Evolutionary conservation across 495 filamentous ascomycete genomes (phyloP).

Genomic region (Friedmanniomyces endolithicus): DNA sequence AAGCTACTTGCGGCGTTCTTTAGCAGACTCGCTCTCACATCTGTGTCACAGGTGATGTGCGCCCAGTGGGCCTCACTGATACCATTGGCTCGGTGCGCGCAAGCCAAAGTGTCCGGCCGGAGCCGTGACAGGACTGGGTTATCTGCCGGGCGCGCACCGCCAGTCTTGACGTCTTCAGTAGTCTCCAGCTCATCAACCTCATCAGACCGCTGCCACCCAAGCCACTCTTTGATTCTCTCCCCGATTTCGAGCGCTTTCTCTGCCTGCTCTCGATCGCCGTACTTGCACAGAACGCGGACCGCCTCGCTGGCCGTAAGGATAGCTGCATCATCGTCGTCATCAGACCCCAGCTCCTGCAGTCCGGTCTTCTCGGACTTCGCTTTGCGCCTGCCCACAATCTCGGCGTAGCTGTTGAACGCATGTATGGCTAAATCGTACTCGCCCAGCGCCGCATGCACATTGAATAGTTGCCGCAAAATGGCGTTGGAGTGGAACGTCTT

Average conservation of each 20-base stretch:
- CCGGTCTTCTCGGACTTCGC: slow-evolving; percentile 67
- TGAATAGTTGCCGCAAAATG: slow-evolving; percentile 77
- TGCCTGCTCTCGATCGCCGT: slow-evolving; percentile 58
- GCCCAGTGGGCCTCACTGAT: slow-evolving; percentile 78
- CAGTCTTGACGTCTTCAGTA: slow-evolving; percentile 53
- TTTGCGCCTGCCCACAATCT: slow-evolving; percentile 70
- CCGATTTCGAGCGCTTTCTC: slow-evolving; percentile 63
- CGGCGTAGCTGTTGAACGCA: slow-evolving; percentile 78
- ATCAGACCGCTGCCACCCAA: slow-evolving; percentile 34
- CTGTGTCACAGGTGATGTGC: slow-evolving; percentile 58
- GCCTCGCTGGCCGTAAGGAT: slow-evolving; percentile 66
- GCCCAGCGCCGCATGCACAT: slow-evolving; percentile 68
- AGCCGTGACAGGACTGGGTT: slow-evolving; percentile 24
- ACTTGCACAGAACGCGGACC: slow-evolving; percentile 66
- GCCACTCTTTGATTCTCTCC: slow-evolving; percentile 51
- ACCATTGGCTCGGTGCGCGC: slow-evolving; percentile 69
- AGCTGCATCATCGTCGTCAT: slow-evolving; percentile 59
- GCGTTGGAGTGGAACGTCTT: slow-evolving; percentile 89
- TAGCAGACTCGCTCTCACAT: slow-evolving; percentile 54
- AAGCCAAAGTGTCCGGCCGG: slow-evolving; percentile 43
- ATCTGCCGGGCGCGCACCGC: slow-evolving; percentile 28
- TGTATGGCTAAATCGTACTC: slow-evolving; percentile 81
- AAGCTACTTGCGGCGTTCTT: slow-evolving; percentile 61
- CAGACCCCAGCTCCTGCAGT: slow-evolving; percentile 56
- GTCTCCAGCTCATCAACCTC: slow-evolving; percentile 48